Base-by-base conservation (phyloP, 495 filamentous ascomycete genomes). In the Penicillium odoratum region DNA sequence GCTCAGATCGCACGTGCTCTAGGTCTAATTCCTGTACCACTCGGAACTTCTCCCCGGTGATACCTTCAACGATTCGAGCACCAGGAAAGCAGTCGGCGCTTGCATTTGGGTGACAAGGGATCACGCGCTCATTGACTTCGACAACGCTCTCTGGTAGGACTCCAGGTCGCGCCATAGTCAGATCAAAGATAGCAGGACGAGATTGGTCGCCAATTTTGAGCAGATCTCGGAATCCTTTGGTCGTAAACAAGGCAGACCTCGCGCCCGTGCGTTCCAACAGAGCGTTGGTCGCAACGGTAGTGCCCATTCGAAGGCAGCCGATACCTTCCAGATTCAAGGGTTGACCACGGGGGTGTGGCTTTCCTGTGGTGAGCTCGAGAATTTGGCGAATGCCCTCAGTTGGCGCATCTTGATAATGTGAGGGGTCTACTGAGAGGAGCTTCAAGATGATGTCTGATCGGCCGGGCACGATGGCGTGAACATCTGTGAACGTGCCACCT, bases 251-350 rank as follows among this genome's bases (percentile, higher is more conserved):
- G 3, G 88, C 94, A 57, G 95, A 96, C 63, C 85, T 85, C 72
- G 97, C 94, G 6, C 94, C 94, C 73, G 98, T 98, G 56, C 94
- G 75, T 73, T 98, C 95, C 2, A 98, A 78, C 55, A 98, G 73
- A n/a, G 90, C 91, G 69, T 95, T 95, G 13, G 91, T 95, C 0
- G 91, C 91, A 28, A 95, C 91, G 3, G 91, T 95, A 18, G 91
- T 95, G 30, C 91, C 91, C 91, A 95, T 93, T 49, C 90, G 86
- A 54, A 94, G 89, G 42, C 86, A 89, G 52, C 91, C 87, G 63
- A 98, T 97, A 29, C 66, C 68, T 38, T 87, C 84, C 3, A 93
- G 95, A 70, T 97, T 91, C 30, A 98, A 71, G 0, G 91, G 82
- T 69, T 90, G 77, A 15, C 92, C 93, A 16, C 93, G 84, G 0